Conservation (phyloP, 2,329 filamentous ascomycete genomes). For the Sporothrix variecibatus region DNA sequence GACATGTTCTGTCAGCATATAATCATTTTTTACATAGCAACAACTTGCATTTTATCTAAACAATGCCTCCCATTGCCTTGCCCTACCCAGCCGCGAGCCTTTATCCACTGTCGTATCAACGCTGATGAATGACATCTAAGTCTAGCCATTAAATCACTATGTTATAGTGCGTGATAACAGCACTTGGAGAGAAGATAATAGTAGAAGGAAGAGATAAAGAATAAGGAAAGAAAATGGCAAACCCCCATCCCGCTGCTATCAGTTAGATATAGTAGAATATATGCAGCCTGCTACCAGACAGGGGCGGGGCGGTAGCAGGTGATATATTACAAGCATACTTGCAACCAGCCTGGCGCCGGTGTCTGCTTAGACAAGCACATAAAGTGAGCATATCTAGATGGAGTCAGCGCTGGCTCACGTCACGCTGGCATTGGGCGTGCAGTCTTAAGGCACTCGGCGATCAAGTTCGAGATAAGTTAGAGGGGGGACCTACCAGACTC, state of each 20-base stretch:
- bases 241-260: no score
- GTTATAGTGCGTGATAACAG: no score
- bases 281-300: no score
- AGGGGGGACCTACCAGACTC: slow-evolving; percentile 64
- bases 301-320: background rate
- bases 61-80: background rate
- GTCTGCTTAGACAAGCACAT: slow-evolving; percentile 49
- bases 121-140: no score
- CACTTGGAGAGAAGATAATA: no score
- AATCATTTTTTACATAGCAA: background rate
- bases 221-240: no score
- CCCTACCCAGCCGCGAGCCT: background rate
- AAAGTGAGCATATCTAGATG: slow-evolving; percentile 54
- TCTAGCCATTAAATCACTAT: no score
- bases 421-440: background rate
- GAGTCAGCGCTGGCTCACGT: background rate
- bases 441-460: no score
- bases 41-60: no score
- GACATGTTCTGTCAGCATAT: background rate
- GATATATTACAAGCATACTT: background rate
- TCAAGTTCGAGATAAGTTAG: background rate
- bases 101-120: background rate
- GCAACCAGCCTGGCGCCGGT: no score
- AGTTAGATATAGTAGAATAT: no score
- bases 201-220: no score